Base-by-base conservation (phyloP, 148 eudicot genomes). In the Nyssa sinensis region DNA sequence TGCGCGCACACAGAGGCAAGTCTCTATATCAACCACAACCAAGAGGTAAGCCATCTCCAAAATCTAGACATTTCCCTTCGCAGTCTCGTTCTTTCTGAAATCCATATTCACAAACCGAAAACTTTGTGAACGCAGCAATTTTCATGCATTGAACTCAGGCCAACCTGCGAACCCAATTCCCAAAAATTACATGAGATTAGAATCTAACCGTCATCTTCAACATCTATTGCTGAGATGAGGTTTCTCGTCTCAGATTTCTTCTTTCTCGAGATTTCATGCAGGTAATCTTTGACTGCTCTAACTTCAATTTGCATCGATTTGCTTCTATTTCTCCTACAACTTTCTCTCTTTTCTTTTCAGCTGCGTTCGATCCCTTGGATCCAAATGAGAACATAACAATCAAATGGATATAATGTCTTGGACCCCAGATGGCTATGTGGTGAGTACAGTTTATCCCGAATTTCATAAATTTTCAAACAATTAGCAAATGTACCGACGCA, bases 381-480 rank as follows among this genome's bases (percentile, higher is more conserved):
- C 98, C 97, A n/a, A 91, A 67, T 23, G 98, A 94, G 27, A 93
- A 93, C 76, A 76, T 93, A 64, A 91, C 98, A 27, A 84, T 93
- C 75, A 91, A 88, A 83, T 93, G 97, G 98, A 93, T 72, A 58
- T 93, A 53, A 83, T 91, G 82, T 85, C 94, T 24, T 93, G 98
- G 98, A 93, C 98, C 1, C 80, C 89, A 1, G 98, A 91, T 55
- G 97, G 97, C 71, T 91, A 87, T 74, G 89, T 91, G 79, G 97
- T 89, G 73, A 71, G 86, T 67, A 4, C 59, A 2, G 25, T 29
- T 1, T 1, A n/a, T n/a, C 12, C 12, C 49, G 12, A 2, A 44
- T 11, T n/a, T n/a, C n/a, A 2, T 0, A 3, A 1, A 11, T 44
- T 11, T 44, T 11, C 12, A 44, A 90, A 87, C 86, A 94, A 94